Percentiles rank a stretch among this genome's conserved stretches.
Conservation (phyloP, 2,329 filamentous ascomycete species). For the Calonectria pauciramosa region DNA sequence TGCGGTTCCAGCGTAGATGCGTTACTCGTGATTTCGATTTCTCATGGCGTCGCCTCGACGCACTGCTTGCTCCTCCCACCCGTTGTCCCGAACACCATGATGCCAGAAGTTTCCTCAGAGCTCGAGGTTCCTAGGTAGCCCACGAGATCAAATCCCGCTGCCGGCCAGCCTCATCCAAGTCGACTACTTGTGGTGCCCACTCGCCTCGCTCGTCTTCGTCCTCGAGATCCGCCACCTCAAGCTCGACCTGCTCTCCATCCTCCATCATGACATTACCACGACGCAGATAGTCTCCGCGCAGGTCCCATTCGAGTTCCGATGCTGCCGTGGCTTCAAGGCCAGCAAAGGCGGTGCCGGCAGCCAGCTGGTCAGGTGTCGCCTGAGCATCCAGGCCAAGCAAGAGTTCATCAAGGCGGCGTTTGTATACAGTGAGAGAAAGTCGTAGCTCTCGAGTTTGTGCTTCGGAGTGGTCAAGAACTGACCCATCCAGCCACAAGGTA, state of each 20-base stretch:
- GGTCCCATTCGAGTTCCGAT: conserved; percentile 67
- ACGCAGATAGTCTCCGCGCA: conserved; percentile 64
- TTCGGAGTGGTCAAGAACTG: conserved; percentile 55
- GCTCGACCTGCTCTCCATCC: conserved; percentile 64
- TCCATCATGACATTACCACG: conserved; percentile 65
- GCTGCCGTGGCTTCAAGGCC: conserved; percentile 50
- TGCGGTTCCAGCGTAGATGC: background rate
- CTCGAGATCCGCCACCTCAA: conserved; percentile 64
- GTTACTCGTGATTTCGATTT: background rate
- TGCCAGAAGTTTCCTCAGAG: conserved; percentile 10
- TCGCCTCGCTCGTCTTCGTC: conserved; percentile 69
- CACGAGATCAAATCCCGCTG: conserved; percentile 67
- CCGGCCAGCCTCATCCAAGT: conserved; percentile 65
- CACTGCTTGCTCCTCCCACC: background rate
- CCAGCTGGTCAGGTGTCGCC: conserved; percentile 56
- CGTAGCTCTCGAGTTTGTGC: conserved; percentile 55
- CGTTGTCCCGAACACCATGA: background rate
- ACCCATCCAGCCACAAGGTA: conserved; percentile 61
- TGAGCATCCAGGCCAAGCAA: conserved; percentile 52
- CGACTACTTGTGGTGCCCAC: conserved; percentile 66
- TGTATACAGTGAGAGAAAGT: conserved; percentile 67
- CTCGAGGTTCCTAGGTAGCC: conserved; percentile 47
- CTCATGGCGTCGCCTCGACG: background rate
- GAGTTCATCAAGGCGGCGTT: conserved; percentile 64
- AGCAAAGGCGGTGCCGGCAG: conserved; percentile 62